phyloP scores from a whole-genome alignment of 257 asterid species.

The Eustoma russellianum region DNA sequence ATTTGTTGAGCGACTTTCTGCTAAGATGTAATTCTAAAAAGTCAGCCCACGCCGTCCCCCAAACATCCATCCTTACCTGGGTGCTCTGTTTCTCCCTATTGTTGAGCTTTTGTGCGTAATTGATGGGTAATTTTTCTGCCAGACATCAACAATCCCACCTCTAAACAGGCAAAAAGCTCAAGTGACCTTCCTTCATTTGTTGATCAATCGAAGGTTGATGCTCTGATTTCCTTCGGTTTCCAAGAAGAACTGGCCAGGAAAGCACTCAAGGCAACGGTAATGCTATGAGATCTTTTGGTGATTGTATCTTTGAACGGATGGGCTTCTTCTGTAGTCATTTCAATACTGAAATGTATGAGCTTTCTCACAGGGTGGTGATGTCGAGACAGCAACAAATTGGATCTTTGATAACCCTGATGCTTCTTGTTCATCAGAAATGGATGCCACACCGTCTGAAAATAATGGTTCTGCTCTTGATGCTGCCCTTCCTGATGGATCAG shows the following conservation, averaged over 20 bases:
- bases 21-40: not conserved
- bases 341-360: constrained; percentile 7
- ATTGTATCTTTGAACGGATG: not conserved
- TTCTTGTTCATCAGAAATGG: constrained; percentile 36
- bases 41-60: too few relatives aligned
- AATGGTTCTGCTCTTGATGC: constrained; percentile 29
- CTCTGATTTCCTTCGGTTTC: constrained; percentile 77
- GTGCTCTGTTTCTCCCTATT: not conserved
- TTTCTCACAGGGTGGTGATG: constrained; percentile 65
- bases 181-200: constrained; percentile 17
- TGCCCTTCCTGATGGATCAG: constrained; percentile 83
- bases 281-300: constrained; percentile 4
- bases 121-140: constrained; percentile 13
- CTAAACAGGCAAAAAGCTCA: constrained; percentile 28
- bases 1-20: constrained; percentile 1
- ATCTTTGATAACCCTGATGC: constrained; percentile 61
- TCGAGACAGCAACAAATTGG: constrained; percentile 95
- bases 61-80: too few relatives aligned
- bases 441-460: constrained; percentile 47
- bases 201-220: constrained; percentile 70
- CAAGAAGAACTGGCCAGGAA: constrained; percentile 71
- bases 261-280: constrained; percentile 83
- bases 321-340: not conserved
- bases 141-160: constrained; percentile 74
- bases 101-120: constrained; percentile 6